Base-by-base conservation (phyloP, 768 basidiomycete species). In the Hygrocybe punicea region DNA sequence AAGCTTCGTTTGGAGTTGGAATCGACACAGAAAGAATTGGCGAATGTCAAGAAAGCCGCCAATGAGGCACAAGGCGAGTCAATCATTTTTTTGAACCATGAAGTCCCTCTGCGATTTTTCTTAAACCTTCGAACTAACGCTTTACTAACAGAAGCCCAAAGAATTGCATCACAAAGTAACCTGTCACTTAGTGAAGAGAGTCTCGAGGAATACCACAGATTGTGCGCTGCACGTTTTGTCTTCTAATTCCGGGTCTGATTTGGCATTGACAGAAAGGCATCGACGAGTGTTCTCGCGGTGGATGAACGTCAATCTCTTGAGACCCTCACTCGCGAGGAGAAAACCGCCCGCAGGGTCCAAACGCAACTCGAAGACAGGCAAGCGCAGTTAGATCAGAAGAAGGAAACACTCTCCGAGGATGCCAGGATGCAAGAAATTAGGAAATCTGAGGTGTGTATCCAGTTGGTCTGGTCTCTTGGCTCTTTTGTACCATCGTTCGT, bases 261-360 rank as follows among this genome's bases (percentile, higher is more conserved):
- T 53, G 13, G 36, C 44, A 1, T 40, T 37, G 50, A 23, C 60
- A 96, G 94, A 37, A 94, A 96, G 74, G 84, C 86, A 0, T 74
- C 80, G 6, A 89, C 94, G 14, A 91, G 85, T 60, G 72, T 89
- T 2, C 81, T 89, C 34, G 93, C 92, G 1, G 85, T 93, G 1
- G 83, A 86, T 29, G 94, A 98, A 70, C 87, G 97, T 1, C 93
- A 97, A 64, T 78, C 85, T 5, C 79, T 97, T 1, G 91, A 95
- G 59, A 81, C 84, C 1, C 79, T 95, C 6, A 78, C 78, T 13
- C 85, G 95, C 53, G 91, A 98, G 55, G 87, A 91, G 68, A 94
- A 93, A 71, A 87, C 85, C 0, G 67, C 84, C 0, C 69, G 75
- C 7, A 83, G 93, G 42, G 77, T 83, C 1, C 77, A 93, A 6